Evolutionary conservation across 2,329 filamentous ascomycete genomes (phyloP).

Genomic region (Verticillium nonalfalfae): DNA sequence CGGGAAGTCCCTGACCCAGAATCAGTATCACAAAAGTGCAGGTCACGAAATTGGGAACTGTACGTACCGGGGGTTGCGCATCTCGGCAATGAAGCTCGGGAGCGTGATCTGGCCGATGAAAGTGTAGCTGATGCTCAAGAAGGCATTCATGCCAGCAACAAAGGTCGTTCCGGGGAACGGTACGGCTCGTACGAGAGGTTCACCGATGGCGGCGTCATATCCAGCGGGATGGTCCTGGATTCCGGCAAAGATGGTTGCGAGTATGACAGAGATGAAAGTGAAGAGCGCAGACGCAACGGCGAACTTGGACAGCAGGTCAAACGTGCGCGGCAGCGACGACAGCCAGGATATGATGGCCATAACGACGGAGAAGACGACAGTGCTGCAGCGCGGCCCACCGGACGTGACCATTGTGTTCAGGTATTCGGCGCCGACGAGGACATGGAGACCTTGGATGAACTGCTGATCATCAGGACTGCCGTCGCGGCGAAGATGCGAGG

Average conservation of each 20-base stretch:
- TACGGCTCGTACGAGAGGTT: constrained; percentile 61
- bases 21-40: neutral
- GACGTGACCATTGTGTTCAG: constrained; percentile 79
- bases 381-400: constrained; percentile 61
- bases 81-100: constrained; percentile 92
- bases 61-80: constrained; percentile 56
- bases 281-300: constrained; percentile 77
- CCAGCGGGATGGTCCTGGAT: constrained; percentile 68
- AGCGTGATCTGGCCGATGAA: constrained; percentile 95
- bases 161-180: constrained; percentile 69
- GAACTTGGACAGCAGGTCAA: constrained; percentile 70
- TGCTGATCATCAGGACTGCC: neutral
- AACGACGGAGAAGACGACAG: constrained; percentile 72
- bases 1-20: constrained; percentile 63
- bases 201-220: constrained; percentile 48
- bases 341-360: constrained; percentile 70
- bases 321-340: constrained; percentile 79
- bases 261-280: constrained; percentile 81
- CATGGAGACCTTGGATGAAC: constrained; percentile 61
- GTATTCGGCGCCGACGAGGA: constrained; percentile 78
- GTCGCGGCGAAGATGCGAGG: neutral
- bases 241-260: constrained; percentile 77
- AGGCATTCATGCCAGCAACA: constrained; percentile 76
- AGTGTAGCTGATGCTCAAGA: constrained; percentile 93
- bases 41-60: neutral